Evolutionary conservation across 2,329 filamentous ascomycete genomes (phyloP).

Genomic region (Plenodomus tracheiphilus): DNA sequence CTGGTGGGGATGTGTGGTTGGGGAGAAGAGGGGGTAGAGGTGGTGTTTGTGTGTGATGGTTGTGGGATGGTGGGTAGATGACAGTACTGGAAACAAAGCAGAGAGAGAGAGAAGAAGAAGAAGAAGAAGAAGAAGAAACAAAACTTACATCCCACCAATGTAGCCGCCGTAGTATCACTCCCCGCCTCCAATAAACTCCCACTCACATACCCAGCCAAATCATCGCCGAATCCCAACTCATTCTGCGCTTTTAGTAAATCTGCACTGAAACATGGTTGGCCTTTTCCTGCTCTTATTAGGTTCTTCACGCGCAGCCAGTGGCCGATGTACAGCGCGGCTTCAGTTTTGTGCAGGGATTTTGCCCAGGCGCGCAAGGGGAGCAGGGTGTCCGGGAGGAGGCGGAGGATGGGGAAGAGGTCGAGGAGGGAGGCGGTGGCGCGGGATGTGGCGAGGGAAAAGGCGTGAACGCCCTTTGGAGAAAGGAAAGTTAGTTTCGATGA

Average conservation of each 20-base stretch:
- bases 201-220: conserved; percentile 24
- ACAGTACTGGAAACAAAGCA: not conserved
- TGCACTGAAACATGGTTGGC: conserved; percentile 27
- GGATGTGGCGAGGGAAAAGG: conserved; percentile 50
- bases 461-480: conserved; percentile 46
- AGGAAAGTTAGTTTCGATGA: too few relatives aligned
- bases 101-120: not conserved
- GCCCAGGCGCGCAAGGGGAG: conserved; percentile 46
- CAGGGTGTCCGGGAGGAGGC: conserved; percentile 38
- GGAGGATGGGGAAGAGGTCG: conserved; percentile 53
- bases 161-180: conserved; percentile 32
- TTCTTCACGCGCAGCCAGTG: conserved; percentile 27
- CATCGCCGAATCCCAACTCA: conserved; percentile 24
- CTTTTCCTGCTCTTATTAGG: conserved; percentile 14
- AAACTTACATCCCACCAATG: conserved; percentile 21
- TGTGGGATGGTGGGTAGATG: not conserved
- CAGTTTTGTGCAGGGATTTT: conserved; percentile 48
- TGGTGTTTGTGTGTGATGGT: not conserved
- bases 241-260: conserved; percentile 26
- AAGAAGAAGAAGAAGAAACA: too few relatives aligned
- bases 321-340: conserved; percentile 40
- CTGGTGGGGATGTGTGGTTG: not conserved
- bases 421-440: conserved; percentile 50
- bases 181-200: conserved; percentile 35
- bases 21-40: too few relatives aligned